phyloP scores from a whole-genome alignment of 208 protist genomes.

The Leptomonas seymouri region DNA sequence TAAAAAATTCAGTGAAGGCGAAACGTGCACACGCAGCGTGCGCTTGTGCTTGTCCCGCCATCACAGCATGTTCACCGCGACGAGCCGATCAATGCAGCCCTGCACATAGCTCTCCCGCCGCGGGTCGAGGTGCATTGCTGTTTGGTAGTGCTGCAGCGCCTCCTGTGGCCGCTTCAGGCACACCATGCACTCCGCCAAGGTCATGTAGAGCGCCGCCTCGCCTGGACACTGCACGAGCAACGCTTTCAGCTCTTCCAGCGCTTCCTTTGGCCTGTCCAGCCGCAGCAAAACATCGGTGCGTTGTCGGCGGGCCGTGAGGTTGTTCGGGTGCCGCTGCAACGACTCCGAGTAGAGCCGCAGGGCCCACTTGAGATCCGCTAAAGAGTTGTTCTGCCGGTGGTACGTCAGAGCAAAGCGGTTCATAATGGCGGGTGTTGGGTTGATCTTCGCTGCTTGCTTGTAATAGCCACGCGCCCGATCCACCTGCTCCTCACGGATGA shows the following conservation, averaged over 20 bases:
- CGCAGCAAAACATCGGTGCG: constrained; percentile 88
- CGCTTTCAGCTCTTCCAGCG: constrained; percentile 71
- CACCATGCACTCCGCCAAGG: constrained; percentile 83
- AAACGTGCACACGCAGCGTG: not conserved
- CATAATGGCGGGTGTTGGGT: constrained; percentile 72
- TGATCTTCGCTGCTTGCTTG: constrained; percentile 84
- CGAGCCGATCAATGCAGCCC: constrained; percentile 69
- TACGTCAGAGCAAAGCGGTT: constrained; percentile 79
- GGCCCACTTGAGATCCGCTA: constrained; percentile 60
- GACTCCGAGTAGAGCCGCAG: constrained; percentile 77
- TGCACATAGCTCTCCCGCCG: constrained; percentile 66
- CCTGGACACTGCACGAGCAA: constrained; percentile 79
- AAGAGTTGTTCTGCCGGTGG: constrained; percentile 50
- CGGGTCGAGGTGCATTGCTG: constrained; percentile 78
- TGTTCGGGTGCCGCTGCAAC: constrained; percentile 75
- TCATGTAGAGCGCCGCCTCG: constrained; percentile 91
- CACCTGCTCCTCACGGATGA: constrained; percentile 91
- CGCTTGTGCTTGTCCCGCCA: not conserved
- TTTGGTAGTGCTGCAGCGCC: constrained; percentile 70
- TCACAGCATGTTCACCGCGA: constrained; percentile 34
- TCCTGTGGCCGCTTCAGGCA: constrained; percentile 43
- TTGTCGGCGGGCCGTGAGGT: constrained; percentile 89
- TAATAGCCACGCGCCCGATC: constrained; percentile 92
- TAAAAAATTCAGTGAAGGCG: constrained; percentile 2
- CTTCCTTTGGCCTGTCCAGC: constrained; percentile 68